Percentiles rank a stretch among this genome's conserved stretches.
phyloP scores from a whole-genome alignment of 192 early-diverging fungal species.

The Funneliformis geosporum region DNA sequence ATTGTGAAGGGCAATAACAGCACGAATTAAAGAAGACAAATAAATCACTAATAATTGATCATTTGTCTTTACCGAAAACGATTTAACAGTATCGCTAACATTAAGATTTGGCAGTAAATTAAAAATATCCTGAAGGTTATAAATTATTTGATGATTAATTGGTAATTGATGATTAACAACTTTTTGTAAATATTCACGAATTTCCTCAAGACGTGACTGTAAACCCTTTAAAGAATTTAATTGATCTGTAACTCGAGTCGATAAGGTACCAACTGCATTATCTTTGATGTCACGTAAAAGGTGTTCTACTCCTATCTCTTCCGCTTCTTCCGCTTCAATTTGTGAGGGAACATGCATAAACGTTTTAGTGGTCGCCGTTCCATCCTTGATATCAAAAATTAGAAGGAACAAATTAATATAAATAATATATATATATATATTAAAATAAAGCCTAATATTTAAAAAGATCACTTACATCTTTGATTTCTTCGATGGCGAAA shows the following conservation, averaged over 20 bases:
- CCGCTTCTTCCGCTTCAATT: conserved; percentile 99
- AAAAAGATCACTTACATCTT: conserved; percentile 70
- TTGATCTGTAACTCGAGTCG: conserved; percentile 91
- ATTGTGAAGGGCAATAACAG: conserved; percentile 96
- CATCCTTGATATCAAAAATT: conserved; percentile 67
- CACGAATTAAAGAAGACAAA: conserved; percentile 84
- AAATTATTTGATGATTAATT: conserved; percentile 95
- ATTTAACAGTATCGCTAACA: conserved; percentile 71
- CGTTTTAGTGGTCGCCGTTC: conserved; percentile 93
- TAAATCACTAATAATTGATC: conserved; percentile 96
- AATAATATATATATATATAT: neutral
- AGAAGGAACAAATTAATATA: conserved; percentile 21
- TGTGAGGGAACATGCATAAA: conserved; percentile 95
- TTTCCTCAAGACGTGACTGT: conserved; percentile 81
- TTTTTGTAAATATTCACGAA: conserved; percentile 84
- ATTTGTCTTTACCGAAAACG: conserved; percentile 93
- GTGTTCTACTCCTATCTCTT: conserved; percentile 99
- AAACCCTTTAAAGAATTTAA: conserved; percentile 90
- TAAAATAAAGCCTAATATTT: conserved; percentile 3
- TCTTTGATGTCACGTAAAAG: conserved; percentile 98
- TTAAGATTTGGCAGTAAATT: conserved; percentile 94
- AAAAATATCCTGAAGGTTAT: conserved; percentile 98
- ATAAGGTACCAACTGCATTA: conserved; percentile 90
- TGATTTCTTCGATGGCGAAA: conserved; percentile 96
- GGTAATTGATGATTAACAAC: conserved; percentile 85